Evolutionary conservation across 176 grass and related monocot genomes (phyloP).

Genomic region (Musa acuminata): DNA sequence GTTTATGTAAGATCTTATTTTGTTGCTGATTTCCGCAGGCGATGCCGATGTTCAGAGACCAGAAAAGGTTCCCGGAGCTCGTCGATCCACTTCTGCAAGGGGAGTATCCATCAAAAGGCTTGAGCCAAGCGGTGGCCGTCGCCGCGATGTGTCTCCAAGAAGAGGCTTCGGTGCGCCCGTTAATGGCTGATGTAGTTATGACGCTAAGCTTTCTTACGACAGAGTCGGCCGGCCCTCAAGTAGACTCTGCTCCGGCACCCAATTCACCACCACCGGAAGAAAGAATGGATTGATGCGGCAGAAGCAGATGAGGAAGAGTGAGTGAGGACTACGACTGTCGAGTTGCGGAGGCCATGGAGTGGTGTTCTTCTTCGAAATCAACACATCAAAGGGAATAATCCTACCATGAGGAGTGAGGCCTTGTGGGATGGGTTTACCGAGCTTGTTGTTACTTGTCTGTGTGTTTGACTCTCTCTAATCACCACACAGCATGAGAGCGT

Average conservation of each 20-base stretch:
- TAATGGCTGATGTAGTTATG: slow-evolving; percentile 79
- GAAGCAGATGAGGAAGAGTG: too few relatives aligned
- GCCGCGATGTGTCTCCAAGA: slow-evolving; percentile 95
- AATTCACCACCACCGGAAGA: slow-evolving; percentile 1
- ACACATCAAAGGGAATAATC: too few relatives aligned
- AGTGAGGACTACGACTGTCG: neutral
- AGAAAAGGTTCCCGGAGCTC: slow-evolving; percentile 76
- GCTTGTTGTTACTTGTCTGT: neutral
- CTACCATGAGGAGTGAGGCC: too few relatives aligned
- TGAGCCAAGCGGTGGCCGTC: slow-evolving; percentile 85
- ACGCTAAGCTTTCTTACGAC: slow-evolving; percentile 63
- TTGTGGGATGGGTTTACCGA: neutral
- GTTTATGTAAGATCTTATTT: neutral
- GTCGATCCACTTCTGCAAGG: slow-evolving; percentile 62
- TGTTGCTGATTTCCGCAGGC: slow-evolving; percentile 30
- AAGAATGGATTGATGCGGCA: too few relatives aligned
- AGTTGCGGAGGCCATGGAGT: neutral
- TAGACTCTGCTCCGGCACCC: slow-evolving; percentile 8
- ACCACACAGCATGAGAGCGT: neutral
- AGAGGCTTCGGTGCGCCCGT: slow-evolving; percentile 62
- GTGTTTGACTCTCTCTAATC: neutral
- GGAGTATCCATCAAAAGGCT: slow-evolving; percentile 52
- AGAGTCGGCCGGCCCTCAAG: slow-evolving; percentile 14
- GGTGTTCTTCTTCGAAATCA: neutral
- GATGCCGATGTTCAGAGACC: slow-evolving; percentile 76